Conservation (phyloP, 371 early-diverging fungal genomes). For the Mucor plumbeus region DNA sequence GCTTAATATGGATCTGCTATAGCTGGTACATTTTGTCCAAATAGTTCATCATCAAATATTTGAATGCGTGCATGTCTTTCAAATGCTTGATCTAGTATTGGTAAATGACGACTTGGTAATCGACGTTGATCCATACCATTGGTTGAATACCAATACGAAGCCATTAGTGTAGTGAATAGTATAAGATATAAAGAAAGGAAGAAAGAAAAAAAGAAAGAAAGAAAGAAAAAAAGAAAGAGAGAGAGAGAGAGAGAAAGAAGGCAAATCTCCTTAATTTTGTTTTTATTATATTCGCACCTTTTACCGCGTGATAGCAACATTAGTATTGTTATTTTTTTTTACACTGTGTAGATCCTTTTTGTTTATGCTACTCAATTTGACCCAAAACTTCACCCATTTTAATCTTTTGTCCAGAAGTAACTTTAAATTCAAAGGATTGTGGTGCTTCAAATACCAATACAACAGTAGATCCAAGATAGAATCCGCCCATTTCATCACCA, state of each 20-base stretch:
- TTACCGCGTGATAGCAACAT: neutral
- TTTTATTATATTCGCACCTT: neutral
- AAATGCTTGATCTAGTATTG: constrained; percentile 37
- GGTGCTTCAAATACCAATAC: constrained; percentile 98
- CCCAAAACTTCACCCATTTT: constrained; percentile 87
- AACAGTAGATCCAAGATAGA: constrained; percentile 93
- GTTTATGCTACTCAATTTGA: constrained; percentile 29
- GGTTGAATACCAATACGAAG: constrained; percentile 43
- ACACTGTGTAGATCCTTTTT: neutral
- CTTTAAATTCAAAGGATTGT: constrained; percentile 72
- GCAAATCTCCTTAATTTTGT: neutral
- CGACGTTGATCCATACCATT: constrained; percentile 34
- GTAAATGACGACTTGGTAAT: constrained; percentile 29
- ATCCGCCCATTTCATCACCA: constrained; percentile 96
- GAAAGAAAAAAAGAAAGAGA: constrained; percentile 4
- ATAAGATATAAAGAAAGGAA: neutral
- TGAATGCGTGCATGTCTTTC: constrained; percentile 36
- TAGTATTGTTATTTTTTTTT: neutral
- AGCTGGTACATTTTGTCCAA: constrained; percentile 47
- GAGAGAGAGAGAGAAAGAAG: neutral
- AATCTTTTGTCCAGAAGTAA: constrained; percentile 77
- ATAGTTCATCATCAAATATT: constrained; percentile 40
- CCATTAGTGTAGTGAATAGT: constrained; percentile 9
- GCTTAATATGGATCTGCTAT: constrained; percentile 37
- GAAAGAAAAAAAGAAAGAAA: neutral